Percentiles rank a stretch among this genome's conserved stretches.
phyloP scores from a whole-genome alignment of 805 yeast species.

The Cyberlindnera euphorbiiphila region DNA sequence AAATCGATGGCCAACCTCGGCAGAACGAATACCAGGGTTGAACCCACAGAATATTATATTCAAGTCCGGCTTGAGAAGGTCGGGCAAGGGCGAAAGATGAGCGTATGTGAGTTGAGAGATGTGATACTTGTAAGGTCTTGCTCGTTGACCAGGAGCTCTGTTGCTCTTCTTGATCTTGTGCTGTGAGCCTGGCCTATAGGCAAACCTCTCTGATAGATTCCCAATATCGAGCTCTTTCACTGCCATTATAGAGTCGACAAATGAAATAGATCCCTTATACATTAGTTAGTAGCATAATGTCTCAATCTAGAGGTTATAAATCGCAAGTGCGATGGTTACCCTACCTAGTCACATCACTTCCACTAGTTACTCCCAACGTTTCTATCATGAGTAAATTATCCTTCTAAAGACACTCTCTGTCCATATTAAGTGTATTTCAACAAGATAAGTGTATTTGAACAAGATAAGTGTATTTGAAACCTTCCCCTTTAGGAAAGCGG shows the following conservation, averaged over 20 bases:
- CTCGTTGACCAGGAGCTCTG: not conserved
- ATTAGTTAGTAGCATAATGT: too few species aligned
- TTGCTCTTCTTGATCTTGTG: not conserved
- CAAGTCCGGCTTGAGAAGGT: slow-evolving; percentile 24
- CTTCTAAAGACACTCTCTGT: too few species aligned
- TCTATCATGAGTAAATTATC: too few species aligned
- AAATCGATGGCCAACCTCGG: slow-evolving; percentile 60
- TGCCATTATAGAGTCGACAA: not conserved
- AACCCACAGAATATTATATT: slow-evolving; percentile 60
- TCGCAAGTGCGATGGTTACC: too few species aligned
- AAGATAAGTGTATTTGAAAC: too few species aligned
- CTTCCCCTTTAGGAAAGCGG: too few species aligned
- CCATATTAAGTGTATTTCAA: too few species aligned
- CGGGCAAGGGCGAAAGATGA: slow-evolving; percentile 25
- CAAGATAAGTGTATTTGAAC: too few species aligned
- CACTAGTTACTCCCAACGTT: too few species aligned
- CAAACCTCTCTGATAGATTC: slow-evolving; percentile 1
- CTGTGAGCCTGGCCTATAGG: slow-evolving; percentile 3
- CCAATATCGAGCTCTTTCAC: not conserved
- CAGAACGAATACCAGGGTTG: slow-evolving; percentile 67
- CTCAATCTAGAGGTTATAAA: too few species aligned
- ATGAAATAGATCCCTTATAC: too few species aligned
- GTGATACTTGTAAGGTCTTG: slow-evolving; percentile 12
- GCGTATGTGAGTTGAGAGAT: slow-evolving; percentile 12
- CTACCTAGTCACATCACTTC: too few species aligned